Percentiles rank a stretch among this genome's conserved stretches.
Evolutionary conservation across 768 basidiomycete species (phyloP).

Genomic region (Phaeotremella fagi): DNA sequence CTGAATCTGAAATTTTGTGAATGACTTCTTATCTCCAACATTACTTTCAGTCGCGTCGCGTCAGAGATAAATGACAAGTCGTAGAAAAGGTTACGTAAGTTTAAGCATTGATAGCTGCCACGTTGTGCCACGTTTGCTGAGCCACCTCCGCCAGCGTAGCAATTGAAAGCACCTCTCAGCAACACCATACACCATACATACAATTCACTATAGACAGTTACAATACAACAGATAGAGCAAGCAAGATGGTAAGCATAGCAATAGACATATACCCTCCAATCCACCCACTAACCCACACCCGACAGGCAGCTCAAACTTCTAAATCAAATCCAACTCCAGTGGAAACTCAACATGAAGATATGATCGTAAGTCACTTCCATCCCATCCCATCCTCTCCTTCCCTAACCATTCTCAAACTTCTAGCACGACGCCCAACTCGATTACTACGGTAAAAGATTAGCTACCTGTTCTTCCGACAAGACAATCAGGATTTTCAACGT

Average conservation of each 20-base stretch:
- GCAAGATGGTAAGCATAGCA: neutral
- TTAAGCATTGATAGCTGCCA: too few species aligned
- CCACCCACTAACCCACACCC: neutral
- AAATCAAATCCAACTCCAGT: slow-evolving; percentile 56
- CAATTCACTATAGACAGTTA: too few species aligned
- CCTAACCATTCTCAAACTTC: neutral
- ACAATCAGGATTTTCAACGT: slow-evolving; percentile 95
- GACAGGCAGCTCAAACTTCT: slow-evolving; percentile 19
- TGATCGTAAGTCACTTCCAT: slow-evolving; percentile 68
- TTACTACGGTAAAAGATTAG: slow-evolving; percentile 93
- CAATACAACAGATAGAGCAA: neutral
- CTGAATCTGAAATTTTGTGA: too few species aligned
- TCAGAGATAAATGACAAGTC: neutral
- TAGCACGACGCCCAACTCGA: slow-evolving; percentile 98
- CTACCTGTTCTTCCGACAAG: slow-evolving; percentile 92
- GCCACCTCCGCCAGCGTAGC: too few species aligned
- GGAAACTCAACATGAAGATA: slow-evolving; percentile 95
- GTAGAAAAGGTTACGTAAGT: neutral
- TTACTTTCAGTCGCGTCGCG: neutral
- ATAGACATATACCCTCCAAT: too few species aligned
- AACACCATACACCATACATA: too few species aligned
- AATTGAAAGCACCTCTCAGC: too few species aligned
- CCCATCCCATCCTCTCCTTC: neutral
- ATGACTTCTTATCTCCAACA: neutral
- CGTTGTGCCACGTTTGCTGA: neutral